Conservation (phyloP, 306 rosid species). For the Lithocarpus polystachyus region DNA sequence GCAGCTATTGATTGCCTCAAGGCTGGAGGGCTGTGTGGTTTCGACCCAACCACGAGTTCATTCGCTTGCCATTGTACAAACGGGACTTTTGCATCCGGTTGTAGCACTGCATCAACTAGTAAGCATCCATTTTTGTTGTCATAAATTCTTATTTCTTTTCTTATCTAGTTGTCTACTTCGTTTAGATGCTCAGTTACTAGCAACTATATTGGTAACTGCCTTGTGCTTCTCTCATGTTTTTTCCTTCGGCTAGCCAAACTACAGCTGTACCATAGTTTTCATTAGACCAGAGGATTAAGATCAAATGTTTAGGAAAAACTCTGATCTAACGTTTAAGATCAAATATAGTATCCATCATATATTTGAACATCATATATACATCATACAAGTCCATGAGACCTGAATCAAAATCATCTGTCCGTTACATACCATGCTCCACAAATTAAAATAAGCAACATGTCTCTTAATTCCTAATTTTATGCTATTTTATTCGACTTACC, state of each 20-base stretch:
- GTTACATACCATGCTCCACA: too few relatives aligned
- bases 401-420: too few relatives aligned
- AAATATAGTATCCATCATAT: too few relatives aligned
- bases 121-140: background rate
- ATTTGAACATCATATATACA: too few relatives aligned
- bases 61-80: constrained; percentile 51
- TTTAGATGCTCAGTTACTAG: background rate
- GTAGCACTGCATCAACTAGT: constrained; percentile 26
- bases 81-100: constrained; percentile 30
- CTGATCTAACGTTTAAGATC: background rate
- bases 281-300: background rate
- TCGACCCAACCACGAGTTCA: constrained; percentile 9
- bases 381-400: background rate
- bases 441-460: too few relatives aligned
- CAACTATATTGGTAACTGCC: background rate
- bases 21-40: constrained; percentile 53
- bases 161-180: background rate
- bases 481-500: too few relatives aligned
- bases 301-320: background rate
- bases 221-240: background rate
- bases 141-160: background rate
- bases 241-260: background rate
- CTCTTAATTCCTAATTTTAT: too few relatives aligned
- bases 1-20: constrained; percentile 37
- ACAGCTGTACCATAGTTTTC: background rate